Evolutionary conservation across 495 filamentous ascomycete species (phyloP), one percentile per base, ranked within the genome.

Genomic region (Aspergillus egyptiacus): DNA sequence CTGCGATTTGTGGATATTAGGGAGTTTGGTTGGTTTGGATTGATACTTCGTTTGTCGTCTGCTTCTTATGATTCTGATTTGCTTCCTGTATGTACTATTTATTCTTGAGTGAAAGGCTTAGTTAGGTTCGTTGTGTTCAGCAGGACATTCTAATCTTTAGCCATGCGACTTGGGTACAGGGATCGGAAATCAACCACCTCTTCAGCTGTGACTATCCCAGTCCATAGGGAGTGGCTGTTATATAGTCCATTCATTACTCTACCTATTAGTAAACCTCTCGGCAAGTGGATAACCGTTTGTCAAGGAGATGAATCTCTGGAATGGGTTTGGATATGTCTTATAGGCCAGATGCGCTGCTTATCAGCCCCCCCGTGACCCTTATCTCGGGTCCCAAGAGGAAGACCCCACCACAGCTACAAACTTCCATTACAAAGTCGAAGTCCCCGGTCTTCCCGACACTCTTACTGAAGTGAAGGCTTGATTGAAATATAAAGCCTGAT

Each of bases 341-440:
- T 44, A 44, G 28, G 41, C 41, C 41, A 28, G 27, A 20, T 13
- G 28, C 5, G 23, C 27, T 20, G 6, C 57, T 56, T 59, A 59
- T 59, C 57, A 54, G 50, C n/a, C 8, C 22, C 18, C 45, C 44
- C 34, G 37, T 44, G 38, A 51, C 37, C n/a, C 45, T 54, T 56
- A 54, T 52, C 47, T 57, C 46, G 14, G 24, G 27, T n/a, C 27
- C 45, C n/a, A n/a, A n/a, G n/a, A n/a, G n/a, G n/a, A n/a, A n/a
- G 34, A 42, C 54, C 50, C 48, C 38, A 37, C 33, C 33, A 50
- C 20, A 32, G 27, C 20, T 10, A 31, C 28, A 33, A 42, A 42
- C 40, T 36, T 37, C n/a, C n/a, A n/a, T n/a, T n/a, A n/a, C n/a
- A n/a, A n/a, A n/a, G n/a, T n/a, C n/a, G n/a, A n/a, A n/a, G n/a